Evolutionary conservation across 306 rosid genomes (phyloP).

Genomic region (Cicer arietinum): DNA sequence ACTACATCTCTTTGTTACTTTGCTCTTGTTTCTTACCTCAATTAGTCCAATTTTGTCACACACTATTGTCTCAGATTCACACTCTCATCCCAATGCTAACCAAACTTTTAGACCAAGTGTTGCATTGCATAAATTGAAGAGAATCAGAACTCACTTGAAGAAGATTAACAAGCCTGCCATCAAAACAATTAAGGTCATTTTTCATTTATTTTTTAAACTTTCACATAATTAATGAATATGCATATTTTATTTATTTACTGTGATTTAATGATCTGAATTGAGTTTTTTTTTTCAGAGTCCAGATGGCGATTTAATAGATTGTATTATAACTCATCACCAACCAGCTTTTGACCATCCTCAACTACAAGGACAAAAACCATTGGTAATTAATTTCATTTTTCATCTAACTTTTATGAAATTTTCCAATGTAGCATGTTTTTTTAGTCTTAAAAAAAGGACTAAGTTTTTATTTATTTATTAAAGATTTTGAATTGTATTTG

Average conservation of each 20-base stretch:
- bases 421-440: constrained; percentile 18
- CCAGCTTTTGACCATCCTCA: constrained; percentile 92
- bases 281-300: constrained; percentile 69
- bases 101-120: constrained; percentile 57
- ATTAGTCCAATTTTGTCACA: constrained; percentile 59
- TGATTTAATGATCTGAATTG: constrained; percentile 42
- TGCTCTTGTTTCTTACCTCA: constrained; percentile 62
- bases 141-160: constrained; percentile 56
- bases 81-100: constrained; percentile 49
- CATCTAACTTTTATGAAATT: neutral
- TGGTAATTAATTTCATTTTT: constrained; percentile 64
- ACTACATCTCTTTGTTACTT: constrained; percentile 66
- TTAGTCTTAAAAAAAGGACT: constrained; percentile 33
- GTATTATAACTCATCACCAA: constrained; percentile 82
- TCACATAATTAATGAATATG: neutral
- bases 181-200: constrained; percentile 83
- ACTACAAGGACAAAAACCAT: constrained; percentile 76
- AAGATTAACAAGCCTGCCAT: constrained; percentile 84
- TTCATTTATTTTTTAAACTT: neutral
- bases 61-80: constrained; percentile 48
- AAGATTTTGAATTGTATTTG: constrained; percentile 38
- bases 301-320: constrained; percentile 95
- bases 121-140: constrained; percentile 55
- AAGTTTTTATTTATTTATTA: constrained; percentile 20
- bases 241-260: neutral